Evolutionary conservation across 768 basidiomycete genomes (phyloP).

Genomic region (Lactarius pseudohatsudake): DNA sequence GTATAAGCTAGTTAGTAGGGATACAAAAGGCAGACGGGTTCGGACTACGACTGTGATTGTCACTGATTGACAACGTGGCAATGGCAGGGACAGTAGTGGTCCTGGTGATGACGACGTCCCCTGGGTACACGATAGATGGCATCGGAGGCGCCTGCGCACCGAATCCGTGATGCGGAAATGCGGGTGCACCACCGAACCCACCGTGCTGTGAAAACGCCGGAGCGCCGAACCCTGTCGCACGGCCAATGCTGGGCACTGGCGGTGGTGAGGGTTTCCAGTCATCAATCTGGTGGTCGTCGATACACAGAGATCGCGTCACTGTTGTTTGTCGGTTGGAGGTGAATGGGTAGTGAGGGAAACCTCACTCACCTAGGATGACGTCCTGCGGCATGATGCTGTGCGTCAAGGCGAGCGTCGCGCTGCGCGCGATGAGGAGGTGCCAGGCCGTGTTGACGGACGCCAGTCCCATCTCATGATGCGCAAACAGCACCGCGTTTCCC

Average conservation of each 20-base stretch:
- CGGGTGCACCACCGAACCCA: too few species aligned
- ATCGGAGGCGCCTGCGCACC: too few species aligned
- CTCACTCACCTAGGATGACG: constrained; percentile 19
- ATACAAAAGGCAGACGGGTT: too few species aligned
- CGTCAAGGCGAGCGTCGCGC: constrained; percentile 16
- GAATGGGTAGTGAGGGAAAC: neutral
- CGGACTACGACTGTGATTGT: too few species aligned
- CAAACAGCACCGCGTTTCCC: constrained; percentile 18
- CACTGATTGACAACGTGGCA: too few species aligned
- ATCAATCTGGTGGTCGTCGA: constrained; percentile 21
- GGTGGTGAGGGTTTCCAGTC: constrained; percentile 24
- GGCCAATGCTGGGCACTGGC: neutral
- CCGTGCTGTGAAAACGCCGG: too few species aligned
- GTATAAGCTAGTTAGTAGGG: too few species aligned
- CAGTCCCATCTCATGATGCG: constrained; percentile 19
- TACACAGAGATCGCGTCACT: constrained; percentile 23
- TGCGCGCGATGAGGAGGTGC: constrained; percentile 16
- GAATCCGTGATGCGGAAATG: too few species aligned
- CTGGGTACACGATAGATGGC: too few species aligned
- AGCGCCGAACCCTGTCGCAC: too few species aligned
- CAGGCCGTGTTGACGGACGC: constrained; percentile 25
- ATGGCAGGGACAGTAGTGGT: too few species aligned
- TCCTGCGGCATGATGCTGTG: constrained; percentile 24
- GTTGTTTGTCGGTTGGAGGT: neutral
- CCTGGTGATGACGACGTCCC: too few species aligned